Evolutionary conservation across 192 early-diverging fungal species (phyloP), one percentile per base, ranked within the genome.

Genomic region (Tieghemiomyces parasiticus): DNA sequence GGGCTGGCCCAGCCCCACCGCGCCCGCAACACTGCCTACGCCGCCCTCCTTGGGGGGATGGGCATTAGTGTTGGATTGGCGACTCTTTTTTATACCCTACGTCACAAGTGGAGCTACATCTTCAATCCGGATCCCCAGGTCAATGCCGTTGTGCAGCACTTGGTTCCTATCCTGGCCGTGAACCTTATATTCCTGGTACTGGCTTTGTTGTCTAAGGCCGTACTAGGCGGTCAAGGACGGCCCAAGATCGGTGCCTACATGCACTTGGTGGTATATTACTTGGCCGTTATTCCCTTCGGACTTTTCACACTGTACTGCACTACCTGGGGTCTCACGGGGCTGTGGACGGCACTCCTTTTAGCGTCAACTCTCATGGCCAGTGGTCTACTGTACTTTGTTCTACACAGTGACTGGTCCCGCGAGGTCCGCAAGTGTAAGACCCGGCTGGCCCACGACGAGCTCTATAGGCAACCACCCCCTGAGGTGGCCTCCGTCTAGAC

Each of bases 181-280:
- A 20, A 31, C 1, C 32, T 32, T 10, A 20, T 54, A 1, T 32
- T n/a, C 28, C 52, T 31, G 19, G 6, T 30, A 12, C 9, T 54
- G 28, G 32, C 20, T 32, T 2, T 2, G 9, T n/a, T 54, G 20
- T 25, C 52, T 19, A 32, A 19, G 8, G 90, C 84, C 33, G 74
- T 82, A 2, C 63, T 92, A 19, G 74, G 89, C 35, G 90, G 90
- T 34, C 78, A 80, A 19, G 90, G 89, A n/a, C 68, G 80, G 10
- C 89, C 86, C 56, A 76, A 86, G 16, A 59, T 83, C 58, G 88
- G 72, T 2, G 80, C 79, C 16, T 62, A 64, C 25, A 46, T 84
- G 50, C 78, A 81, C 61, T 44, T 84, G 58, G 61, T 78, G 30
- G 68, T 71, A 19, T 89, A 89, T 60, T 90, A 90, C 64, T 47